Evolutionary conservation across 768 basidiomycete species (phyloP).

Genomic region (Botryobasidium botryosum): DNA sequence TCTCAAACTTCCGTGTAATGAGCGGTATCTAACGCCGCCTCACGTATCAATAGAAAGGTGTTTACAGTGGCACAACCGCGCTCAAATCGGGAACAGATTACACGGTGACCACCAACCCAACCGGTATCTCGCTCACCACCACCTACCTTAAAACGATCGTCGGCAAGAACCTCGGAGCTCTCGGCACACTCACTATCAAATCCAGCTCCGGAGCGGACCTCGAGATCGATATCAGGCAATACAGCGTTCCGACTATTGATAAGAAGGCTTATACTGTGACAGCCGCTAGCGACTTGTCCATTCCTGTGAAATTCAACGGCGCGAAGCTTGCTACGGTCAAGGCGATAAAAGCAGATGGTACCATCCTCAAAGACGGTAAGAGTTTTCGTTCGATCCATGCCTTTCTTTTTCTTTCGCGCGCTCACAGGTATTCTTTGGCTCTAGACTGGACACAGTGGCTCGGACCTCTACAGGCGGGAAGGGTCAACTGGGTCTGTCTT

Average conservation of each 20-base stretch:
- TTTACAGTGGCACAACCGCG: too few species aligned
- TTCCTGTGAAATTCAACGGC: not conserved
- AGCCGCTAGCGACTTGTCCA: not conserved
- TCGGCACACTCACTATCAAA: not conserved
- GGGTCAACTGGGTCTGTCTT: not conserved
- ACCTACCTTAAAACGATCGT: not conserved
- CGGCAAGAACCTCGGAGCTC: not conserved
- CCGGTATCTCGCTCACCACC: not conserved
- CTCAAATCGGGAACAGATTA: not conserved
- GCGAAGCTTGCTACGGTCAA: not conserved
- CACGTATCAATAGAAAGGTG: too few species aligned
- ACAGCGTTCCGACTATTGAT: not conserved
- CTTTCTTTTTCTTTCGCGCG: too few species aligned
- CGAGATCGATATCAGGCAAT: not conserved
- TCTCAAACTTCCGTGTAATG: too few species aligned
- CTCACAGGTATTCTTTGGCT: too few species aligned
- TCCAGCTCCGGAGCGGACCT: not conserved
- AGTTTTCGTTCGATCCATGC: too few species aligned
- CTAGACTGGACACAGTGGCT: not conserved
- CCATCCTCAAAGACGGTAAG: not conserved
- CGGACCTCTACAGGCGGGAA: not conserved
- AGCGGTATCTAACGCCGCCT: too few species aligned
- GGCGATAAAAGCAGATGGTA: not conserved
- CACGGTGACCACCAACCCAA: not conserved
- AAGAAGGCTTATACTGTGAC: not conserved